Percentiles rank a stretch among this genome's conserved stretches.
Conservation (phyloP, 164 flowering plant genomes). For the Piper betle region DNA sequence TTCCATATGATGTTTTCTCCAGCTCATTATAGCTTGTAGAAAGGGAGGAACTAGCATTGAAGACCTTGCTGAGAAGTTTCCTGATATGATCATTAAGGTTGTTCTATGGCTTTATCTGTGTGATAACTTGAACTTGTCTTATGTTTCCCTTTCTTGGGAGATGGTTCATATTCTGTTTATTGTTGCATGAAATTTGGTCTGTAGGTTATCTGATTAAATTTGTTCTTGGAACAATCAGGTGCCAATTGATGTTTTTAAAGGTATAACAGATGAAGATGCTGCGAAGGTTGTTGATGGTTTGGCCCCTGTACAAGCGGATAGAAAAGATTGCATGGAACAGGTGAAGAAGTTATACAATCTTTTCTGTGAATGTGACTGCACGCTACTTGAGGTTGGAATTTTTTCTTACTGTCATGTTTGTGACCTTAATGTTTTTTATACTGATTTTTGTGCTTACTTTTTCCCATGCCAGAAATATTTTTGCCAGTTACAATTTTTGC, state of each 20-base stretch:
- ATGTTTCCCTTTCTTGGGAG: not conserved
- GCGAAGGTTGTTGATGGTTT: constrained; percentile 97
- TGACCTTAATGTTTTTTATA: not conserved
- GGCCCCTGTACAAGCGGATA: constrained; percentile 68
- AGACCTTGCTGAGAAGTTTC: constrained; percentile 96
- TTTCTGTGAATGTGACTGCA: constrained; percentile 83
- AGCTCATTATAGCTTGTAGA: constrained; percentile 85
- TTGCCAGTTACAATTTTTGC: not conserved
- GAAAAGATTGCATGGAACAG: constrained; percentile 74
- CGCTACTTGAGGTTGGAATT: constrained; percentile 69
- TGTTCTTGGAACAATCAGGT: constrained; percentile 30
- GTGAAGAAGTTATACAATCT: constrained; percentile 87
- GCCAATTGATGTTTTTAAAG: constrained; percentile 85
- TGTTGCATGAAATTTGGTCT: no score
- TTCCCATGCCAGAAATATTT: not conserved
- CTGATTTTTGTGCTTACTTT: not conserved
- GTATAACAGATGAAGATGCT: constrained; percentile 99
- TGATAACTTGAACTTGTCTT: not conserved
- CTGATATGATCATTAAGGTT: constrained; percentile 97
- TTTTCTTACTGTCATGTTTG: not conserved
- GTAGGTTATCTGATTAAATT: not conserved
- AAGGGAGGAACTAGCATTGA: constrained; percentile 99
- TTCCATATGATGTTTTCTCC: constrained; percentile 16
- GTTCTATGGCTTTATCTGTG: not conserved
- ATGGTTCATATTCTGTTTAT: not conserved